Evolutionary conservation across 768 basidiomycete species (phyloP).

Genomic region (Daedaleopsis sinensis): DNA sequence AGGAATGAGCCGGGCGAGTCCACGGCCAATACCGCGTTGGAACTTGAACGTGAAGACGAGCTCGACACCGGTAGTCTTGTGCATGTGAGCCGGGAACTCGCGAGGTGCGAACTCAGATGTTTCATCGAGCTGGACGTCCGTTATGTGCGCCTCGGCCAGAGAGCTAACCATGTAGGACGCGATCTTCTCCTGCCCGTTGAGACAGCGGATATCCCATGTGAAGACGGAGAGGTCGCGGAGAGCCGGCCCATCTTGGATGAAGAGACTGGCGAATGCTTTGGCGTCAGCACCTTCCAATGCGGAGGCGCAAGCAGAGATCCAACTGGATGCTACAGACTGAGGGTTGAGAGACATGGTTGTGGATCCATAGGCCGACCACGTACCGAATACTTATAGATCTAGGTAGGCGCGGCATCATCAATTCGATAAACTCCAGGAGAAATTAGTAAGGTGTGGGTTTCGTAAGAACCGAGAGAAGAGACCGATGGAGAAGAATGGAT

Average conservation of each 20-base stretch:
- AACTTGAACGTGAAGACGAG: slow-evolving; percentile 41
- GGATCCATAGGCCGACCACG: too few species aligned
- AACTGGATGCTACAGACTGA: slow-evolving; percentile 12
- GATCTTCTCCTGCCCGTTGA: slow-evolving; percentile 25
- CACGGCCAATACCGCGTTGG: slow-evolving; percentile 34
- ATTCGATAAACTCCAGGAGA: too few species aligned
- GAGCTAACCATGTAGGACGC: slow-evolving; percentile 8
- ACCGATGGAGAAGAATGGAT: too few species aligned
- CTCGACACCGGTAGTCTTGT: slow-evolving; percentile 18
- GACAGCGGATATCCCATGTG: slow-evolving; percentile 29
- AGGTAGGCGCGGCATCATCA: too few species aligned
- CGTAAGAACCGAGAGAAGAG: too few species aligned
- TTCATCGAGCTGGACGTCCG: slow-evolving; percentile 22
- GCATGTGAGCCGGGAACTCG: not conserved
- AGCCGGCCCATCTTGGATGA: slow-evolving; percentile 23
- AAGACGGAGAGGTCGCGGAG: slow-evolving; percentile 28
- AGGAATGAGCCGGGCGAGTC: slow-evolving; percentile 37
- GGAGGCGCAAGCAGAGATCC: slow-evolving; percentile 16
- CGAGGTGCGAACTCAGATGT: slow-evolving; percentile 11
- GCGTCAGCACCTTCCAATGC: slow-evolving; percentile 14
- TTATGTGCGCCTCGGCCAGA: slow-evolving; percentile 13
- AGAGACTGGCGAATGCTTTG: slow-evolving; percentile 7
- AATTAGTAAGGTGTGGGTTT: too few species aligned
- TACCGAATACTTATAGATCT: too few species aligned
- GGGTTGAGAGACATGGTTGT: slow-evolving; percentile 9